Evolutionary conservation across 805 yeast genomes (phyloP).

Genomic region (Teunomyces barrocoloradensis): DNA sequence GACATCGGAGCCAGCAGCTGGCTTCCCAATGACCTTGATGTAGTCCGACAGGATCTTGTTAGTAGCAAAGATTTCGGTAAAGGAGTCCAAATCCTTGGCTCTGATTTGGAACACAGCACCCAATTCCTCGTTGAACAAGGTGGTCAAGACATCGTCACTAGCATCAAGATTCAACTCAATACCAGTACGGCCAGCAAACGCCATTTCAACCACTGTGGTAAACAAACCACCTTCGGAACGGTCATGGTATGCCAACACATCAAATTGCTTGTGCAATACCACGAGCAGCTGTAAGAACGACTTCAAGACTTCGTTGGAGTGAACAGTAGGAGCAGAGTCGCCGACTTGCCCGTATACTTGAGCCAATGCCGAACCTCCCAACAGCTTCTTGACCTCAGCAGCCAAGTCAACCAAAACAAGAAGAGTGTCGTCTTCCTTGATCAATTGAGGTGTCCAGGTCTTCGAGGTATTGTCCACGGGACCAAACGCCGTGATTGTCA

Average conservation of each 20-base stretch:
- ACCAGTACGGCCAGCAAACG: constrained; percentile 93
- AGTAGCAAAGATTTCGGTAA: constrained; percentile 52
- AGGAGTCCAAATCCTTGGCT: constrained; percentile 49
- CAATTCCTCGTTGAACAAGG: constrained; percentile 86
- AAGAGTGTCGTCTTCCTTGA: constrained; percentile 52
- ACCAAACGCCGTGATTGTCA: constrained; percentile 87
- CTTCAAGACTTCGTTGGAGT: constrained; percentile 60
- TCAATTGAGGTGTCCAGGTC: constrained; percentile 93
- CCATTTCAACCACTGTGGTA: constrained; percentile 88
- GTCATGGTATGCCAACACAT: constrained; percentile 89
- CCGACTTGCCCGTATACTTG: constrained; percentile 93
- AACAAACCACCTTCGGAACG: constrained; percentile 95
- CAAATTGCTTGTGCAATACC: constrained; percentile 62
- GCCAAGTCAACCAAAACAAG: constrained; percentile 82
- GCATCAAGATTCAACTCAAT: constrained; percentile 51
- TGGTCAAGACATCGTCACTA: constrained; percentile 46
- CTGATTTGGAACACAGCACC: constrained; percentile 94
- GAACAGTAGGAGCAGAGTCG: constrained; percentile 77
- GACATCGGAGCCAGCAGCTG: constrained; percentile 50
- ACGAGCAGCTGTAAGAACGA: constrained; percentile 67
- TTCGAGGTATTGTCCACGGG: constrained; percentile 80
- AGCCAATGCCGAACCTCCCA: constrained; percentile 94
- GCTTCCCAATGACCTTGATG: constrained; percentile 67
- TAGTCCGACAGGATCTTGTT: constrained; percentile 55
- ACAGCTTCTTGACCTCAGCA: constrained; percentile 47